Conservation (phyloP, 2,329 filamentous ascomycete genomes). For the Boeremia exigua region DNA sequence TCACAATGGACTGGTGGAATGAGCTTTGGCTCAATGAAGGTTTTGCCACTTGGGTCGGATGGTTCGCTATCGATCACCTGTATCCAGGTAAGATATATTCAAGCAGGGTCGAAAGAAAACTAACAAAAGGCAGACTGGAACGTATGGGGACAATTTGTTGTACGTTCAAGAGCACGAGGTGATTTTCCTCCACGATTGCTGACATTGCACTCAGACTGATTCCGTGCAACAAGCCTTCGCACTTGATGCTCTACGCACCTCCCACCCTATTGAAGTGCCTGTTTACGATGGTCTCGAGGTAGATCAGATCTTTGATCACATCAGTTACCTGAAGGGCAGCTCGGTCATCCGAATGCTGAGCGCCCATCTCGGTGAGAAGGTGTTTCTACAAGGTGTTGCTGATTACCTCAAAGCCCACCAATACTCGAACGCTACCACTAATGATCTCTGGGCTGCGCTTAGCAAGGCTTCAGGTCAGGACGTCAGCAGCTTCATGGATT, state of each 20-base stretch:
- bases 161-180: conserved; percentile 65
- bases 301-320: conserved; percentile 96
- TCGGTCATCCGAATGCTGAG: conserved; percentile 97
- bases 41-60: conserved; percentile 98
- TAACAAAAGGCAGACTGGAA: conserved; percentile 75
- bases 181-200: conserved; percentile 45
- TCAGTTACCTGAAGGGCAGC: conserved; percentile 95
- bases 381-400: conserved; percentile 88
- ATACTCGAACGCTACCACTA: conserved; percentile 89
- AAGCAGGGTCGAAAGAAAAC: background rate
- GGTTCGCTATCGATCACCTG: conserved; percentile 87
- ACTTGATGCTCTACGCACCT: conserved; percentile 87
- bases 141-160: conserved; percentile 95
- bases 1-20: conserved; percentile 97
- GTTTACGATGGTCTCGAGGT: conserved; percentile 93
- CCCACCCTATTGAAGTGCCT: conserved; percentile 94
- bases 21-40: conserved; percentile 91
- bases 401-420: conserved; percentile 87
- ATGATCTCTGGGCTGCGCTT: conserved; percentile 88
- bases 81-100: conserved; percentile 67
- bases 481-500: conserved; percentile 85
- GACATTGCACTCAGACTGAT: conserved; percentile 69
- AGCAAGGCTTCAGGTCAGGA: conserved; percentile 87
- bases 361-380: conserved; percentile 83
- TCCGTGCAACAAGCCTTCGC: conserved; percentile 90